Evolutionary conservation across 345 rosid species (phyloP), one percentile per base, ranked within the genome.

Genomic region (Citrus trifoliata): DNA sequence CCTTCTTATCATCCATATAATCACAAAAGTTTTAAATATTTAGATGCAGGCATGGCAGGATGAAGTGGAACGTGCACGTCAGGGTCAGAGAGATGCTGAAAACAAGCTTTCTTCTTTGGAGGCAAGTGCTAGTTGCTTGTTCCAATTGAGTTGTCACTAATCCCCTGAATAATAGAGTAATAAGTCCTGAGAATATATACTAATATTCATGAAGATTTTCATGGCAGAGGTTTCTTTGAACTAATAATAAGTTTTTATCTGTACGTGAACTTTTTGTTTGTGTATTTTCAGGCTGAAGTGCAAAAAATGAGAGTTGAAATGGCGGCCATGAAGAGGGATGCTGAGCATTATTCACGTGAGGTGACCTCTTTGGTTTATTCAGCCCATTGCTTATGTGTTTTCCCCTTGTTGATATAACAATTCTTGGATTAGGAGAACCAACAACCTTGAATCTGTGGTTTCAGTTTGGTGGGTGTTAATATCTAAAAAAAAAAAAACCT

Each of bases 311-410:
- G 96, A 87, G 98, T 94, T 71, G 98, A 96, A 90, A 86, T 93
- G 93, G 98, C 99, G 62, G 94, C 98, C 77, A 91, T 96, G 98
- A 94, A 92, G 88, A 92, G 98, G 82, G 99, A 96, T 87, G 98
- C 99, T n/a, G 99, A 96, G 83, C 99, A 92, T 82, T 96, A 96
- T 89, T 96, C 99, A 67, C 95, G 98, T 48, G 97, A 96, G 95
- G 99, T 96, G 78, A 83, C 61, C 70, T 77, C 67, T 76, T 62
- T 75, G 18, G 68, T 78, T 28, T 81, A 70, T 80, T 51, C 78
- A 13, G 69, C 63, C 37, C 38, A 70, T 80, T 76, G n/a, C 40
- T 28, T 67, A 4, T 75, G 4, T 71, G 33, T 60, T 79, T 75
- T 79, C 64, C 12, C 71, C 73, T 40, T 71, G 27, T 68, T 63